Evolutionary conservation across 164 flowering plant genomes (phyloP).

Genomic region (Paratinospora sagittata): DNA sequence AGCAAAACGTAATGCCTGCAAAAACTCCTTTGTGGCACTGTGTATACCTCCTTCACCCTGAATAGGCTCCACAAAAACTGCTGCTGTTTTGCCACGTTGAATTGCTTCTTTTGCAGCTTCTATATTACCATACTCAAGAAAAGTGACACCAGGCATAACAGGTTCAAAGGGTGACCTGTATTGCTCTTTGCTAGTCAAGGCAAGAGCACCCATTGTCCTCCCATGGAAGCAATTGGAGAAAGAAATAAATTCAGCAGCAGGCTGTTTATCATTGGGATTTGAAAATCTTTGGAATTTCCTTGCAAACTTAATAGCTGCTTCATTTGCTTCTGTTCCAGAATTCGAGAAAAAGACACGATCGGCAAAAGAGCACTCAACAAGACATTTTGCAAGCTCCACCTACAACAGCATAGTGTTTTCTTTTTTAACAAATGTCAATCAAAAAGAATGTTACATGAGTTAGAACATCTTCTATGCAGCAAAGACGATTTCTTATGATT

Average conservation of each 20-base stretch:
- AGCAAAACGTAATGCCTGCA: conserved; percentile 55
- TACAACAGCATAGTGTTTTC: conserved; percentile 25
- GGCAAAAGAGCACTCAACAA: conserved; percentile 71
- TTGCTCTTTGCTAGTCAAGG: conserved; percentile 87
- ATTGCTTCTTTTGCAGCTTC: conserved; percentile 51
- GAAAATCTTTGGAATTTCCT: conserved; percentile 67
- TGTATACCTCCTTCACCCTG: conserved; percentile 98
- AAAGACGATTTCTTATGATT: no score
- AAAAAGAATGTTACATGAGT: not conserved
- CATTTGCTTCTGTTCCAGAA: conserved; percentile 97
- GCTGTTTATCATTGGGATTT: conserved; percentile 41
- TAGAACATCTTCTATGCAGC: not conserved
- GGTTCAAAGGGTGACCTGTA: conserved; percentile 88
- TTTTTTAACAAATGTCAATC: not conserved
- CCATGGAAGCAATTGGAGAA: conserved; percentile 84
- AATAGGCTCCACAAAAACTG: conserved; percentile 87
- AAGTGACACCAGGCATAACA: conserved; percentile 93
- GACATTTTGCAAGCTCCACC: conserved; percentile 79
- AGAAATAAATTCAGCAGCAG: conserved; percentile 65
- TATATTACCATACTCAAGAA: conserved; percentile 72
- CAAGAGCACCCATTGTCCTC: conserved; percentile 92
- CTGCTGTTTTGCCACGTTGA: conserved; percentile 59
- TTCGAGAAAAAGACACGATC: conserved; percentile 90
- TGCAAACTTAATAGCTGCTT: conserved; percentile 92
- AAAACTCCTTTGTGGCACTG: conserved; percentile 73